A percentile compares a stretch with the other conserved stretches of the same genome.
Evolutionary conservation across 1,284 basidiomycete species (phyloP).

Genomic region (Cutaneotrichosporon cutaneum): DNA sequence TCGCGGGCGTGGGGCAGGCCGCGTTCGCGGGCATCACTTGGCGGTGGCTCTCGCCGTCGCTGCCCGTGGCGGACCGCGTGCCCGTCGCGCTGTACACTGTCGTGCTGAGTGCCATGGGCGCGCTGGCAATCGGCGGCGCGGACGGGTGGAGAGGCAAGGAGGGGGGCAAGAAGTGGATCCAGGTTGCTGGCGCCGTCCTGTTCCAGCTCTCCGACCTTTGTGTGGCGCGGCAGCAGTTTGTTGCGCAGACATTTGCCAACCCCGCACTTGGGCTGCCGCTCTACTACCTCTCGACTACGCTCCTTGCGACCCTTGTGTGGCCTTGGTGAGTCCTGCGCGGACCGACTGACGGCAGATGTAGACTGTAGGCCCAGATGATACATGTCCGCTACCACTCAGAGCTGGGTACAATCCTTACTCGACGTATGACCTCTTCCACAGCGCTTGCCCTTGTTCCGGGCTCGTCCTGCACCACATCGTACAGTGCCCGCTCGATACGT

Average conservation of each 20-base stretch:
- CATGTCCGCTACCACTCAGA: too few species aligned
- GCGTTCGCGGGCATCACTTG: constrained; percentile 8
- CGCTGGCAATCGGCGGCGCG: constrained; percentile 14
- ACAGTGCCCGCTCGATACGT: too few species aligned
- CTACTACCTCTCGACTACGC: constrained; percentile 20
- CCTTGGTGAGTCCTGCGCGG: background rate
- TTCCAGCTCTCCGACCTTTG: constrained; percentile 24
- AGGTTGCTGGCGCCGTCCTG: constrained; percentile 21
- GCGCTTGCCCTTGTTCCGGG: too few species aligned
- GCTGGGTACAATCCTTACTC: too few species aligned
- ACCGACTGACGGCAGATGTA: background rate
- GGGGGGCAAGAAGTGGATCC: constrained; percentile 4
- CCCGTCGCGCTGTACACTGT: constrained; percentile 20
- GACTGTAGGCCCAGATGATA: too few species aligned
- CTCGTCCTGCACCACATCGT: too few species aligned
- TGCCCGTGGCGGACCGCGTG: constrained; percentile 13
- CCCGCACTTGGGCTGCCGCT: constrained; percentile 21
- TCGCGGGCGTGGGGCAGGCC: background rate
- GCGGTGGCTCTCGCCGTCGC: constrained; percentile 19
- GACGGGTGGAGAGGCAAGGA: background rate
- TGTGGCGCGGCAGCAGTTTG: constrained; percentile 25
- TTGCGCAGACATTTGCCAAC: constrained; percentile 11
- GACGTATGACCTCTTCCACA: too few species aligned
- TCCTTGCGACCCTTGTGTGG: constrained; percentile 23
- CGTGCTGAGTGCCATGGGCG: constrained; percentile 17